These are phyloP conservation scores for Myxozyma udenii DNA, from an alignment of 805 yeast genomes.

Conservation along the genomic window DNA sequence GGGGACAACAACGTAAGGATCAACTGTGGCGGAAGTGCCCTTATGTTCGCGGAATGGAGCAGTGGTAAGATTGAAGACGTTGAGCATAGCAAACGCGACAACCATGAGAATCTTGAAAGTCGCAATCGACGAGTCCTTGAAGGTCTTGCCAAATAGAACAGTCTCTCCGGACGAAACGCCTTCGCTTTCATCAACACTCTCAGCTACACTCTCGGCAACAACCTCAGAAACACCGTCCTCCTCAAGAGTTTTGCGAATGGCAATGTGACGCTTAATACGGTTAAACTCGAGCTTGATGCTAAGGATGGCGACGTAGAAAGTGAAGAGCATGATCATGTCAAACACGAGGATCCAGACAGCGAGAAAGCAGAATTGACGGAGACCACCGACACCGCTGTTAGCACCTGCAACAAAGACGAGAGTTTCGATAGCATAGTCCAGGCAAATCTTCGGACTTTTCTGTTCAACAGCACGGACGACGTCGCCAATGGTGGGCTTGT, in stretches of 20 bases:
- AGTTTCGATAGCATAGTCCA: slow-evolving; percentile 73
- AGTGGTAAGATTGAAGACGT: slow-evolving; percentile 41
- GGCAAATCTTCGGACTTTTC: slow-evolving; percentile 53
- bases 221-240: slow-evolving; percentile 83
- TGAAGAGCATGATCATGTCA: slow-evolving; percentile 69
- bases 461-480: slow-evolving; percentile 43
- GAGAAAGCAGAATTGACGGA: slow-evolving; percentile 76
- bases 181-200: slow-evolving; percentile 28
- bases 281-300: slow-evolving; percentile 86
- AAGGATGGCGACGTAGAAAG: slow-evolving; percentile 79
- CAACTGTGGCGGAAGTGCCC: slow-evolving; percentile 17
- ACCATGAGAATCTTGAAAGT: slow-evolving; percentile 36
- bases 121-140: slow-evolving; percentile 28
- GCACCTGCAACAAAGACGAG: slow-evolving; percentile 57
- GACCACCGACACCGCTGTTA: slow-evolving; percentile 63
- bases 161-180: slow-evolving; percentile 13
- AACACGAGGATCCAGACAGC: slow-evolving; percentile 64
- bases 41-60: slow-evolving; percentile 34
- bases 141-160: slow-evolving; percentile 16
- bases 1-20: slow-evolving; percentile 22
- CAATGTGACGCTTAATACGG: slow-evolving; percentile 76
- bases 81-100: slow-evolving; percentile 38
- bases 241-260: slow-evolving; percentile 73
- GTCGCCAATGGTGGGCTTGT: slow-evolving; percentile 28
- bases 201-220: slow-evolving; percentile 71